Percentiles rank a stretch among this genome's conserved stretches.
Conservation (phyloP, 495 filamentous ascomycete species). For the Cercophora newfieldiana region DNA sequence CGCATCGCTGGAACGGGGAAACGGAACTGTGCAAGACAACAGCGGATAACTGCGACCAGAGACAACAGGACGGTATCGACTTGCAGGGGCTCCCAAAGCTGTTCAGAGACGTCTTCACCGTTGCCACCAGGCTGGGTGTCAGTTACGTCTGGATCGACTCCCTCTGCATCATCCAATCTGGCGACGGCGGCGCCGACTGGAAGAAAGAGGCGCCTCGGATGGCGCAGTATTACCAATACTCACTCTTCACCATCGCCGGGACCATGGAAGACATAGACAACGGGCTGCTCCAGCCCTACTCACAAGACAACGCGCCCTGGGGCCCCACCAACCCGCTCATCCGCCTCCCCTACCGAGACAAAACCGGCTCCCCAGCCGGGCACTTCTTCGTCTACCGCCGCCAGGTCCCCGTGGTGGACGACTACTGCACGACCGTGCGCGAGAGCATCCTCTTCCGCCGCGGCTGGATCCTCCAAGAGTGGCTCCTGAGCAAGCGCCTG, state of each 20-base stretch:
- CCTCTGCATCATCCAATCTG: background rate
- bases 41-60: too few species aligned
- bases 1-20: too few species aligned
- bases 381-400: background rate
- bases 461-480: conserved; percentile 9
- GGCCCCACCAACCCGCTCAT: background rate
- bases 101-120: too few species aligned
- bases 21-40: too few species aligned
- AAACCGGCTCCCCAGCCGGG: background rate
- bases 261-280: background rate
- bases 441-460: background rate
- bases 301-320: too few species aligned
- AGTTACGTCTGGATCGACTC: background rate
- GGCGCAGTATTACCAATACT: conserved; percentile 3
- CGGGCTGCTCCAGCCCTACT: background rate
- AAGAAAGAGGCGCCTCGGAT: background rate
- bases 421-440: background rate
- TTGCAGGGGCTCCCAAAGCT: too few species aligned
- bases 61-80: too few species aligned
- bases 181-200: background rate
- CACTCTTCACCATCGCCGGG: background rate
- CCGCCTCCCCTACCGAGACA: background rate
- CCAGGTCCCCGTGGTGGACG: background rate
- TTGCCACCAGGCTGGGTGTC: too few species aligned
- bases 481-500: background rate